phyloP scores from a whole-genome alignment of 192 early-diverging fungal genomes.

The Chytriomyces sp. region DNA sequence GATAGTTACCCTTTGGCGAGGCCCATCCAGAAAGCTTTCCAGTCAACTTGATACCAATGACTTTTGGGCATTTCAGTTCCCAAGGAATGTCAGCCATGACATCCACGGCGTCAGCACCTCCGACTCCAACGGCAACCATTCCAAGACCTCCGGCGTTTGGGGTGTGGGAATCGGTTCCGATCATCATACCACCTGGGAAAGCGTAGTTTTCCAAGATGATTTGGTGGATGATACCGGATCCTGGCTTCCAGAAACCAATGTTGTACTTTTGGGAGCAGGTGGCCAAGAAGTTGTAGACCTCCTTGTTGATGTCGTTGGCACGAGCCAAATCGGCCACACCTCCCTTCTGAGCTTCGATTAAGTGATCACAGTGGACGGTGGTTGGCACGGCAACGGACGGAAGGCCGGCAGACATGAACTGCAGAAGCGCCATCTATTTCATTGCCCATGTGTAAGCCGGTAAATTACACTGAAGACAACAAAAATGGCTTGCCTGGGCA shows the following conservation, averaged over 20 bases:
- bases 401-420: conserved; percentile 98
- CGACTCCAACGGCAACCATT: conserved; percentile 97
- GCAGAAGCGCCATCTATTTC: conserved; percentile 88
- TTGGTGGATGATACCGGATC: conserved; percentile 98
- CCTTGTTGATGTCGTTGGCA: conserved; percentile 86
- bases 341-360: conserved; percentile 91
- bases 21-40: conserved; percentile 90
- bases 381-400: conserved; percentile 92
- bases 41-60: conserved; percentile 92
- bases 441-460: too few relatives aligned
- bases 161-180: conserved; percentile 91
- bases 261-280: conserved; percentile 89
- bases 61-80: conserved; percentile 96
- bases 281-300: conserved; percentile 93
- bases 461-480: too few relatives aligned
- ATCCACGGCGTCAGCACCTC: conserved; percentile 98
- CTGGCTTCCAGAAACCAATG: conserved; percentile 95
- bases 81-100: conserved; percentile 98
- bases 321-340: conserved; percentile 83
- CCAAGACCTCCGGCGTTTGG: conserved; percentile 92
- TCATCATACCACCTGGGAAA: conserved; percentile 95
- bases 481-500: conserved; percentile 62
- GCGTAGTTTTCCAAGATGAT: conserved; percentile 99
- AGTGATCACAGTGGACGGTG: conserved; percentile 98
- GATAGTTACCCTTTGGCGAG: conserved; percentile 89